These are phyloP conservation scores for Kockiozyma suomiensis DNA, from an alignment of 805 yeast species.

Conservation along the genomic window DNA sequence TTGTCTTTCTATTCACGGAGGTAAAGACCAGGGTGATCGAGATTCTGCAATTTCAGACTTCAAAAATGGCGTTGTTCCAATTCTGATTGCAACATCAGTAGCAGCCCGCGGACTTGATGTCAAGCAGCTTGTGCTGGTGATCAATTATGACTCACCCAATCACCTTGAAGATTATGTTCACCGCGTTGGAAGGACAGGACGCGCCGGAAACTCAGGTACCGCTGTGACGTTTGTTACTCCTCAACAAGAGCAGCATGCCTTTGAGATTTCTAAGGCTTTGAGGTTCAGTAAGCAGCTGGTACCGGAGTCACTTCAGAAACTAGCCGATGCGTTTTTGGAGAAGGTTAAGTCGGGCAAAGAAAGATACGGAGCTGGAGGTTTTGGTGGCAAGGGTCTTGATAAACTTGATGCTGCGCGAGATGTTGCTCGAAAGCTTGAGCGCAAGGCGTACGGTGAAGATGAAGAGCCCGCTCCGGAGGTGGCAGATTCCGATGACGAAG, in stretches of 20 bases:
- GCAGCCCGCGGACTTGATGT: constrained; percentile 96
- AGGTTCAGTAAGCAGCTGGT: constrained; percentile 58
- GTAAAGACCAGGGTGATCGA: constrained; percentile 83
- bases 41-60: constrained; percentile 73
- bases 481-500: constrained; percentile 39
- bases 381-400: constrained; percentile 90
- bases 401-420: constrained; percentile 67
- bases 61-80: constrained; percentile 55
- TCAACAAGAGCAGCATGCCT: constrained; percentile 63
- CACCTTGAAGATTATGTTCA: constrained; percentile 96
- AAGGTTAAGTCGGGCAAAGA: constrained; percentile 70
- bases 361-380: constrained; percentile 60
- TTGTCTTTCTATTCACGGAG: constrained; percentile 83
- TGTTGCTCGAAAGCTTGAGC: constrained; percentile 53
- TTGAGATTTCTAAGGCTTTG: constrained; percentile 71
- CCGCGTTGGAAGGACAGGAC: constrained; percentile 92
- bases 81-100: constrained; percentile 87
- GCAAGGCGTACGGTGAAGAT: constrained; percentile 53
- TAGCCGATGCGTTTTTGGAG: constrained; percentile 59
- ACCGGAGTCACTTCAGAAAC: constrained; percentile 52
- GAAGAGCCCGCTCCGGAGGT: constrained; percentile 34
- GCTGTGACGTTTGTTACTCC: constrained; percentile 73
- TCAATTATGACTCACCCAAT: constrained; percentile 80
- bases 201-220: constrained; percentile 79
- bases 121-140: constrained; percentile 75